phyloP scores from a whole-genome alignment of 495 filamentous ascomycete species.

The Tuber melanosporum region DNA sequence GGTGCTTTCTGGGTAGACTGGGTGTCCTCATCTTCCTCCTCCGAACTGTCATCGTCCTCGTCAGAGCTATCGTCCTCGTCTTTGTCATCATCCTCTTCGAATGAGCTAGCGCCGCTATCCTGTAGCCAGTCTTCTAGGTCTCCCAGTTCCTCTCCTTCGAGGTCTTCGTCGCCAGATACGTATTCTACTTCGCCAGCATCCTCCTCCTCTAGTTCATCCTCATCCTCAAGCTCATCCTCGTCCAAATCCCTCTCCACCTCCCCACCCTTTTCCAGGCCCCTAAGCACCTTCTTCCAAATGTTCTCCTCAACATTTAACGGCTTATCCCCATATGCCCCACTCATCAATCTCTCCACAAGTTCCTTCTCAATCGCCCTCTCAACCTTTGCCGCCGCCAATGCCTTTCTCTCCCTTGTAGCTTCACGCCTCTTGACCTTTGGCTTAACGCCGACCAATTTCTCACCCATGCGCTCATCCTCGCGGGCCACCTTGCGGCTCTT shows the following conservation, averaged over 20 bases:
- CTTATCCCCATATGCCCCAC: conserved; percentile 89
- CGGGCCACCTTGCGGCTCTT: conserved; percentile 73
- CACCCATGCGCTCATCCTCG: conserved; percentile 86
- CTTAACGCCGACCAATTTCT: conserved; percentile 80
- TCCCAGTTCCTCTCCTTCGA: conserved; percentile 59
- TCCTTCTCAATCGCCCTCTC: conserved; percentile 95
- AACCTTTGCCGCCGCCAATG: conserved; percentile 86
- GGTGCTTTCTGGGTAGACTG: conserved; percentile 31
- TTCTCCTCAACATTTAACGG: conserved; percentile 88
- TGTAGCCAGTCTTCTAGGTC: conserved; percentile 73
- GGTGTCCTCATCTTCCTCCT: conserved; percentile 40
- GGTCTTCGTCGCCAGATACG: conserved; percentile 54
- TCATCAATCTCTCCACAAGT: conserved; percentile 80
- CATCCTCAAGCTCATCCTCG: conserved; percentile 74
- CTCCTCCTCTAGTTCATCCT: conserved; percentile 68
- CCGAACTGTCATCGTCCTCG: conserved; percentile 47
- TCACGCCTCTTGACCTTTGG: conserved; percentile 87
- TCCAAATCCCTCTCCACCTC: conserved; percentile 82
- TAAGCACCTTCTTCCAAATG: conserved; percentile 96
- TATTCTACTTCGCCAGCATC: conserved; percentile 79
- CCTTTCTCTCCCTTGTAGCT: conserved; percentile 87
- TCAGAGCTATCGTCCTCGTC: conserved; percentile 35
- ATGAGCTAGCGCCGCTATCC: conserved; percentile 50
- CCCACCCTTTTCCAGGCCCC: conserved; percentile 76
- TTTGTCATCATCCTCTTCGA: conserved; percentile 47